Percentiles rank a stretch among this genome's conserved stretches.
Evolutionary conservation across 176 grass and related monocot genomes (phyloP).

Genomic region (Phoenix dactylifera): DNA sequence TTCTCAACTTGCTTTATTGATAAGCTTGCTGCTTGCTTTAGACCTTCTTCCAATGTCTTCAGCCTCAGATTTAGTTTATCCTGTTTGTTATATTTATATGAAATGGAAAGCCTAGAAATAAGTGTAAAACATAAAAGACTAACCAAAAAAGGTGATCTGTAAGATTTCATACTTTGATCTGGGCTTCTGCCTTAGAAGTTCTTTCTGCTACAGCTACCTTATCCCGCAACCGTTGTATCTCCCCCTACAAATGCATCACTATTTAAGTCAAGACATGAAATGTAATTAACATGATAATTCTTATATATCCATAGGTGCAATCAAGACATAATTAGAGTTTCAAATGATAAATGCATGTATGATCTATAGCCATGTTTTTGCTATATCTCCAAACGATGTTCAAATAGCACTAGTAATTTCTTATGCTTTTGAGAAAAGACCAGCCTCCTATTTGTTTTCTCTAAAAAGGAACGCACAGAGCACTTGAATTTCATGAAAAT

Average conservation of each 20-base stretch:
- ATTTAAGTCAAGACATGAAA: background rate
- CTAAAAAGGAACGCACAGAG: no score
- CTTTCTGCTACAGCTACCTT: slow-evolving; percentile 64
- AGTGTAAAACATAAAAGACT: background rate
- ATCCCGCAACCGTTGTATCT: slow-evolving; percentile 60
- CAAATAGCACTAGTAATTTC: no score
- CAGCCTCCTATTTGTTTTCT: no score
- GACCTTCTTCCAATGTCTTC: slow-evolving; percentile 57
- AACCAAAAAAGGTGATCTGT: background rate
- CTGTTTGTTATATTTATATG: slow-evolving; percentile 15
- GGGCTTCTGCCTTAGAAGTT: slow-evolving; percentile 61
- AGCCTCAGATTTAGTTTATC: slow-evolving; percentile 71
- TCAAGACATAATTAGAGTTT: no score
- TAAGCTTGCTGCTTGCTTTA: slow-evolving; percentile 37
- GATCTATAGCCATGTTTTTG: no score
- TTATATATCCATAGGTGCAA: no score
- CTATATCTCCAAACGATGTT: no score
- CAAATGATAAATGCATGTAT: no score
- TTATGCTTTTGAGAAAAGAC: no score
- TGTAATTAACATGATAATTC: no score
- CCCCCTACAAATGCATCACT: slow-evolving; percentile 38
- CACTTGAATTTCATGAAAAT: no score
- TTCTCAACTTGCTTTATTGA: slow-evolving; percentile 33
- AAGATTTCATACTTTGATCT: slow-evolving; percentile 53
- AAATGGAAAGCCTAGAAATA: no score